Evolutionary conservation across 1,284 basidiomycete genomes (phyloP), one percentile per base, ranked within the genome.

Genomic region (Marasmius oreades): DNA sequence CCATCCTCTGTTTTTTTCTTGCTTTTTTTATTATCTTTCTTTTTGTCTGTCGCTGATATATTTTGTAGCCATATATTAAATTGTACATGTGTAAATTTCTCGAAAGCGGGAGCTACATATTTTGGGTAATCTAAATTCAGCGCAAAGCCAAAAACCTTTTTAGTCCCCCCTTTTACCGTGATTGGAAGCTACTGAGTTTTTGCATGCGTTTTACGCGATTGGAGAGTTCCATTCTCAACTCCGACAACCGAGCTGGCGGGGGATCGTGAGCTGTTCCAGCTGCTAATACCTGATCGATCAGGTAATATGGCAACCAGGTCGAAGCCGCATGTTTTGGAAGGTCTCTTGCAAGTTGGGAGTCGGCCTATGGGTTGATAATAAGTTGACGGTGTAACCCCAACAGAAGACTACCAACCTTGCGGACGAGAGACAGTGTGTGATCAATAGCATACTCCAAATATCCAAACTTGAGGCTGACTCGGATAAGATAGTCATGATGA

Each of bases 201-300:
- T 88, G 81, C 70, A 88, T 76, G 56, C 80, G 79, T 64, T 82
- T 84, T 54, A 87, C 71, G 36, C 84, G 81, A 60, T 76, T 82
- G 51, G 76, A 76, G 55, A 90, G 70, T 59, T 86, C 82, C 39
- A 74, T 72, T 55, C 81, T 78, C 55, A 91, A 69, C 58, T 79
- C 76, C 34, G 75, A 70, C 47, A 82, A 72, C 45, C 75, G 75
- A n/a, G 77, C 23, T 23, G 59, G 59, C 16, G 57, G 52, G 16
- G 57, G 54, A 39, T 79, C 75, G 62, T 82, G 78, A 24, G 81
- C 75, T 48, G 79, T 76, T 1, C 86, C 83, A 12, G 88, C 85
- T 18, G 80, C 78, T 16, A 96, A 73, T 16, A 97, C 86, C 67
- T 95, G 87, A 70, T 96, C 94, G 62, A 96, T 81, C 53, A 96